phyloP scores from a whole-genome alignment of 192 early-diverging fungal species.

The Backusella tuberculispora region DNA sequence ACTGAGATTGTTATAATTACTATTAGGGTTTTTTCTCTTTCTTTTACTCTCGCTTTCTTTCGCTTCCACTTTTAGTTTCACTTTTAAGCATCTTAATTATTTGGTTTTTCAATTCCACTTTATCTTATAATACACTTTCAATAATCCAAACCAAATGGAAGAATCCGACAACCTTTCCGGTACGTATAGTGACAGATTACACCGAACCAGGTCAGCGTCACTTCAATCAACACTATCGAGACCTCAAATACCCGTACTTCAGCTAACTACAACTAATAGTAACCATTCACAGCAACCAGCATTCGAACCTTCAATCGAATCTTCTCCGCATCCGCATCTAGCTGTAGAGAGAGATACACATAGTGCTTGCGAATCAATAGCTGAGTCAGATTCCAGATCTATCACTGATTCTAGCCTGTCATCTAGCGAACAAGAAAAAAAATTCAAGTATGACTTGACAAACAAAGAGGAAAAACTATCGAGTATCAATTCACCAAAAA shows the following conservation, averaged over 20 bases:
- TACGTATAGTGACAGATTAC: constrained; percentile 2
- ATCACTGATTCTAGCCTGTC: neutral
- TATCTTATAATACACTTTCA: neutral
- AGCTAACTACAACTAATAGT: neutral
- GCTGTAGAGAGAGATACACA: constrained; percentile 2
- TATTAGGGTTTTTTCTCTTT: neutral
- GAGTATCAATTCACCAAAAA: neutral
- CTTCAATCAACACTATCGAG: constrained; percentile 16
- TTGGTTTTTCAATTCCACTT: neutral
- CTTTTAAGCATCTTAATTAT: neutral
- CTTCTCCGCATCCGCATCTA: neutral
- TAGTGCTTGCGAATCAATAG: neutral
- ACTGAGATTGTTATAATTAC: constrained; percentile 1
- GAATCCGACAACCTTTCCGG: neutral
- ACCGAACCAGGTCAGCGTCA: constrained; percentile 12
- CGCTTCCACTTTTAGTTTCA: neutral
- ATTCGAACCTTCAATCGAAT: neutral
- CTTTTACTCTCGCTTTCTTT: neutral
- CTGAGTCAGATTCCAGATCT: neutral
- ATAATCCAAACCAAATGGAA: constrained; percentile 7
- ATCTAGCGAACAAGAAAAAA: neutral
- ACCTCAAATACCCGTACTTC: neutral
- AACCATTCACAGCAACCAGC: neutral
- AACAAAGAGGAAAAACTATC: neutral
- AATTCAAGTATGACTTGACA: neutral